These are phyloP conservation scores for Brassica hybrid DNA, from an alignment of 441 rosid species.

Conservation along the genomic window DNA sequence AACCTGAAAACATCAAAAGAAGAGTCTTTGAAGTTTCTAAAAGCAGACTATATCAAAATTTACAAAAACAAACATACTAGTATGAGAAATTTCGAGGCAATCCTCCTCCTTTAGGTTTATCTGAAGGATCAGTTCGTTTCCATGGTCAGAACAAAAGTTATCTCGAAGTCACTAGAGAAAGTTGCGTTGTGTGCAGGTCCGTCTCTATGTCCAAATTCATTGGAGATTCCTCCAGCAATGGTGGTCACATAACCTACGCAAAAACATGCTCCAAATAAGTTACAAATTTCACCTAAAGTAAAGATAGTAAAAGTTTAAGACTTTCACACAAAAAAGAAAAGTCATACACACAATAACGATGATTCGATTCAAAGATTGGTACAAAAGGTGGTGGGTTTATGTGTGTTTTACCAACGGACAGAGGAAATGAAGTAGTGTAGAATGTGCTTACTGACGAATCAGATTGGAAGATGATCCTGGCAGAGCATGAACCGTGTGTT, in stretches of 20 bases:
- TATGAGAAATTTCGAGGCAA: conserved; percentile 49
- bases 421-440: conserved; percentile 57
- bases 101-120: conserved; percentile 66
- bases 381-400: background rate
- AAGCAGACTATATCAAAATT: background rate
- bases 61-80: conserved; percentile 41
- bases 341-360: background rate
- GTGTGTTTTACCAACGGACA: conserved; percentile 45
- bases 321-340: background rate
- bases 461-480: conserved; percentile 58
- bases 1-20: conserved; percentile 45
- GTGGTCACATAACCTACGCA: conserved; percentile 59
- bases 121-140: conserved; percentile 56
- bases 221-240: conserved; percentile 62
- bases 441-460: conserved; percentile 49
- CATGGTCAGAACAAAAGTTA: conserved; percentile 62
- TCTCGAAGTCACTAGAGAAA: conserved; percentile 60
- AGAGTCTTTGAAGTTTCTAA: conserved; percentile 5
- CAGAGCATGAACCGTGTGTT: conserved; percentile 46
- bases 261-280: background rate
- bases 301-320: background rate
- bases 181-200: conserved; percentile 75
- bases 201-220: conserved; percentile 47
- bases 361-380: background rate
- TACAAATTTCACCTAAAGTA: background rate